These are phyloP conservation scores for Aspergillus japonicus DNA, from an alignment of 2,329 filamentous ascomycete species.

Conservation along the genomic window DNA sequence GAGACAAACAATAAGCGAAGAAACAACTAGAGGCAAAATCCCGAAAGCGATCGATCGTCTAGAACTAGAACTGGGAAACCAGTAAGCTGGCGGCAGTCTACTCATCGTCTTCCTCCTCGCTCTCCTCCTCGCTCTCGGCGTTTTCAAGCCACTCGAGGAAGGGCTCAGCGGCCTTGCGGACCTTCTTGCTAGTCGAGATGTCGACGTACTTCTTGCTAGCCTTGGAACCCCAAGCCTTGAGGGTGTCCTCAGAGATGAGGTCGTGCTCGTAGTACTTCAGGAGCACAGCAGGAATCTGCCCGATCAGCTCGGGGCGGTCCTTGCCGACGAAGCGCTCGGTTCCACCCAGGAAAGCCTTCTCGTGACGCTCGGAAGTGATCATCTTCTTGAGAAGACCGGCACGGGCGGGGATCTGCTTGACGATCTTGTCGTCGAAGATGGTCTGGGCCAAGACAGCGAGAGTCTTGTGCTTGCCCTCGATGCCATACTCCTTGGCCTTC, in stretches of 20 bases:
- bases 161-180: conserved; percentile 88
- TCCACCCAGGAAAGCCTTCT: conserved; percentile 92
- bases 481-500: conserved; percentile 94
- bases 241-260: conserved; percentile 80
- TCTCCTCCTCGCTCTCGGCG: conserved; percentile 73
- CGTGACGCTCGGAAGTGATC: conserved; percentile 85
- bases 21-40: conserved; percentile 4
- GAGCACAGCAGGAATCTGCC: conserved; percentile 79
- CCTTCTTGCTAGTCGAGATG: conserved; percentile 83
- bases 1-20: not conserved
- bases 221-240: conserved; percentile 88
- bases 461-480: conserved; percentile 92
- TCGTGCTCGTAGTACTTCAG: conserved; percentile 90
- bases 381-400: conserved; percentile 88
- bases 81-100: conserved; percentile 22
- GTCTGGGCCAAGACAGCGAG: conserved; percentile 89
- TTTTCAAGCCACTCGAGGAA: conserved; percentile 94
- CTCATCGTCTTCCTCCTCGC: conserved; percentile 56
- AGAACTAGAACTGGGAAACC: not conserved
- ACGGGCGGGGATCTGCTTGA: conserved; percentile 81
- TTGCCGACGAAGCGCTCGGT: conserved; percentile 88
- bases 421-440: conserved; percentile 86
- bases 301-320: conserved; percentile 74
- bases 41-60: conserved; percentile 9
- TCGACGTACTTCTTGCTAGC: conserved; percentile 99